A percentile compares a stretch with the other conserved stretches of the same genome.
Evolutionary conservation across 1,284 basidiomycete species (phyloP).

Genomic region (Pterulicium gracile): DNA sequence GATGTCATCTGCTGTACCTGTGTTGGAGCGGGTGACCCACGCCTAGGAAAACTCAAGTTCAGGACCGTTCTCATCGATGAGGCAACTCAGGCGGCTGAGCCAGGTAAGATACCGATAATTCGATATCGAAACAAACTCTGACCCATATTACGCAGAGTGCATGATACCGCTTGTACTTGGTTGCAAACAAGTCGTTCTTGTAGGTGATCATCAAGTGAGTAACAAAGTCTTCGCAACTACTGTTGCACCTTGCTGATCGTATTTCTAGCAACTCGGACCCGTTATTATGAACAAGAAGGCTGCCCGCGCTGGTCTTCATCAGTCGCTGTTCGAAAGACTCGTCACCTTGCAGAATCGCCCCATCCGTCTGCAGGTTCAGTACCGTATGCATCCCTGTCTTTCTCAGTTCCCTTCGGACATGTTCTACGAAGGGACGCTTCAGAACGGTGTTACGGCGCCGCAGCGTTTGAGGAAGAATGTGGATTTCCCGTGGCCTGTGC

Average conservation of each 20-base stretch:
- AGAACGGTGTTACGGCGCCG: conserved; percentile 98
- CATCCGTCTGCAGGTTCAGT: conserved; percentile 97
- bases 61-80: conserved; percentile 98
- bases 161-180: conserved; percentile 99
- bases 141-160: conserved; percentile 54
- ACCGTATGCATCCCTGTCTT: conserved; percentile 99
- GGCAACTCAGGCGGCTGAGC: conserved; percentile 96
- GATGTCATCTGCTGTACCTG: conserved; percentile 99
- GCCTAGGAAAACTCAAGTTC: conserved; percentile 95
- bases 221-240: neutral
- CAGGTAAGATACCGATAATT: conserved; percentile 46
- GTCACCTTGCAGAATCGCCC: conserved; percentile 93
- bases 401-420: conserved; percentile 99
- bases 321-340: conserved; percentile 95
- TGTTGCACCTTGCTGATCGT: conserved; percentile 2
- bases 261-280: conserved; percentile 80
- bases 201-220: conserved; percentile 84
- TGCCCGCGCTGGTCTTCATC: conserved; percentile 91
- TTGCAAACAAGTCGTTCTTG: conserved; percentile 97
- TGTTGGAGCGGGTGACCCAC: conserved; percentile 94
- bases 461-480: conserved; percentile 95
- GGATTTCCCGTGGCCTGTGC: conserved; percentile 97
- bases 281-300: conserved; percentile 99
- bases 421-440: conserved; percentile 99
- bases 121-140: conserved; percentile 11